Evolutionary conservation across 495 filamentous ascomycete species (phyloP).

Genomic region (Penicillium paradoxum): DNA sequence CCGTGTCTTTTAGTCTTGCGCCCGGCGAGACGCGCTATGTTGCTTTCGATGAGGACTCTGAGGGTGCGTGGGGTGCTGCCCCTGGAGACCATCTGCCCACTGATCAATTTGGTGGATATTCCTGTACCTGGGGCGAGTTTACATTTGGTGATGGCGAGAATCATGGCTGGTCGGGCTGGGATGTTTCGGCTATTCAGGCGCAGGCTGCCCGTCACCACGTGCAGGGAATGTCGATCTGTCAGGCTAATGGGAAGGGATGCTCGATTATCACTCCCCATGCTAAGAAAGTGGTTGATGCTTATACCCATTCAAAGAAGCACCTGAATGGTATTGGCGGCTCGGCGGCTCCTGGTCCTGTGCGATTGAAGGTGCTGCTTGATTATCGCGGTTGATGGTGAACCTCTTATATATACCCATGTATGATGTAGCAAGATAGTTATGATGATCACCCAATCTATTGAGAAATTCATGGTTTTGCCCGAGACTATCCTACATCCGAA

Average conservation of each 20-base stretch:
- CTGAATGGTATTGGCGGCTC: constrained; percentile 36
- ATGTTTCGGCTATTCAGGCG: constrained; percentile 45
- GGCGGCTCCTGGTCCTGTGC: constrained; percentile 25
- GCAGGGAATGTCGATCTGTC: constrained; percentile 37
- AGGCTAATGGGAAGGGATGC: constrained; percentile 25
- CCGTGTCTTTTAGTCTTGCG: constrained; percentile 39
- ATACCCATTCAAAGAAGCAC: constrained; percentile 24
- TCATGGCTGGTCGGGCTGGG: constrained; percentile 38
- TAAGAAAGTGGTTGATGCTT: constrained; percentile 29
- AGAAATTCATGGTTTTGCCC: no score
- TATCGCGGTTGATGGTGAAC: constrained; percentile 22
- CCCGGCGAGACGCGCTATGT: constrained; percentile 41
- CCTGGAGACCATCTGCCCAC: constrained; percentile 30
- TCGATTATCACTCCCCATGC: constrained; percentile 32
- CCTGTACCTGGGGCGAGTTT: constrained; percentile 45
- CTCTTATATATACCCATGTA: constrained; percentile 1
- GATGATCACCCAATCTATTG: no score
- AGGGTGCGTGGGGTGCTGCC: constrained; percentile 37
- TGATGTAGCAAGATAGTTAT: background rate
- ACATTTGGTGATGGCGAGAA: constrained; percentile 35
- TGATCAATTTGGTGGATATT: constrained; percentile 35
- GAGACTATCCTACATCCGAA: no score
- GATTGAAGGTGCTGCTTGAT: constrained; percentile 28
- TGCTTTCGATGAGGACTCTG: constrained; percentile 46
- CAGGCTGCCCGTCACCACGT: constrained; percentile 30